Evolutionary conservation across 345 rosid genomes (phyloP).

Genomic region (Adansonia digitata): DNA sequence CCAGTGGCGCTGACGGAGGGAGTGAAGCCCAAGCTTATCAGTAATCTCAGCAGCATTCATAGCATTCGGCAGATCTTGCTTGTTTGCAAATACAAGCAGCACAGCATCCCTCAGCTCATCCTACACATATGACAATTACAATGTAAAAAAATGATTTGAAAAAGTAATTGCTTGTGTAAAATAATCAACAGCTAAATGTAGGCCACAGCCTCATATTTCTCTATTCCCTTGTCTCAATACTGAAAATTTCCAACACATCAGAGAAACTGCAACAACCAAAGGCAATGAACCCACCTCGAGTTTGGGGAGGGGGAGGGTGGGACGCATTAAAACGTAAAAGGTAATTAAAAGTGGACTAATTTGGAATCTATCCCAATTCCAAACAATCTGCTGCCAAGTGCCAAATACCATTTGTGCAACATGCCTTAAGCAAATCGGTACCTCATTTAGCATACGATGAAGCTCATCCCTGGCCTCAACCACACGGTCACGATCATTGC

Average conservation of each 20-base stretch:
- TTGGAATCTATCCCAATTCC: not conserved
- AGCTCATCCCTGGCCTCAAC: constrained; percentile 20
- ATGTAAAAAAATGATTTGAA: not conserved
- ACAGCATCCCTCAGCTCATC: constrained; percentile 26
- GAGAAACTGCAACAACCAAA: not conserved
- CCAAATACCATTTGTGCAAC: not conserved
- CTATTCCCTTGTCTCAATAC: not conserved
- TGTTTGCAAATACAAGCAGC: not conserved
- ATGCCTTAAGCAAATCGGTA: constrained; percentile 7
- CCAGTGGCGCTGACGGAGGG: constrained; percentile 40
- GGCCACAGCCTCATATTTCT: not conserved
- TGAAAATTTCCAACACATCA: not conserved
- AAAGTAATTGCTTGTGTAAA: not conserved
- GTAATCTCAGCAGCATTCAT: constrained; percentile 4
- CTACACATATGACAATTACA: constrained; percentile 27
- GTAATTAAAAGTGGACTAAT: not conserved
- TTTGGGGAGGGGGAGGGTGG: too few relatives aligned
- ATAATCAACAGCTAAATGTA: not conserved
- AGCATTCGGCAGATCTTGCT: constrained; percentile 1
- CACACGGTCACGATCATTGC: constrained; percentile 7
- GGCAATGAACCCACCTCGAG: too few relatives aligned
- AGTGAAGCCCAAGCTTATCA: constrained; percentile 6
- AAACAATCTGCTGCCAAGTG: not conserved
- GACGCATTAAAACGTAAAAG: not conserved
- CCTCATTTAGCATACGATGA: constrained; percentile 84